Conservation (phyloP, 2,329 filamentous ascomycete species). For the Cladophialophora chaetospira region DNA sequence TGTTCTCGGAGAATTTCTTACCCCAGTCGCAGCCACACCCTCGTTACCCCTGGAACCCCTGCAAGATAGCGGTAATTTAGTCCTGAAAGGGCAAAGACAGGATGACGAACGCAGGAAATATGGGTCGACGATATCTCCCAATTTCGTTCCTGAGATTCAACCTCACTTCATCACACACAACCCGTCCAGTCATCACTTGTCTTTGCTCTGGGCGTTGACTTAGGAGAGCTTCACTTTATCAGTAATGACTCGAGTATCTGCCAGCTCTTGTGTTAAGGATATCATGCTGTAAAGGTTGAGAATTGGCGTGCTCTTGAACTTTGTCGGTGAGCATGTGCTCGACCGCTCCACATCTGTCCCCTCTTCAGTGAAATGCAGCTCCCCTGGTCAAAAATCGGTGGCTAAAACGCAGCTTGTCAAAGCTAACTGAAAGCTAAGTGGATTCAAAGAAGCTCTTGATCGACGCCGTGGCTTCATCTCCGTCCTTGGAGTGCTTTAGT, state of each 20-base stretch:
- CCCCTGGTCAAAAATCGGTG: conserved; percentile 11
- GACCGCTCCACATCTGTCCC: background rate
- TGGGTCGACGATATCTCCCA: background rate
- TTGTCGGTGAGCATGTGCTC: conserved; percentile 11
- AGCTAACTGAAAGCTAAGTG: conserved; percentile 7
- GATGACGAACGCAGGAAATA: background rate
- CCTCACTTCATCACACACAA: background rate
- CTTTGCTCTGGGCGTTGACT: no score
- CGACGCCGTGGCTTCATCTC: conserved; percentile 22
- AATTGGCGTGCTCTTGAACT: background rate
- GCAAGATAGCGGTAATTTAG: conserved; percentile 13
- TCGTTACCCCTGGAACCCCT: background rate
- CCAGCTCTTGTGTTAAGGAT: no score
- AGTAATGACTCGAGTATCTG: no score
- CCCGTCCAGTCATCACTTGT: no score
- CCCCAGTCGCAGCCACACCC: background rate
- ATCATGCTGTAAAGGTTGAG: no score
- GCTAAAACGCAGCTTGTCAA: conserved; percentile 1
- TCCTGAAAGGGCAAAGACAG: conserved; percentile 1
- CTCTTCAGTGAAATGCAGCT: background rate
- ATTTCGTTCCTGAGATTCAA: conserved; percentile 2
- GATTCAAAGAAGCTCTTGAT: conserved; percentile 14
- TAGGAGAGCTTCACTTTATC: no score
- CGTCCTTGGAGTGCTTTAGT: conserved; percentile 21
- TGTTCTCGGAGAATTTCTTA: conserved; percentile 7